Percentiles rank a stretch among this genome's conserved stretches.
Conservation (phyloP, 352 stramenopile genomes). For the Achlya hypogyna region DNA sequence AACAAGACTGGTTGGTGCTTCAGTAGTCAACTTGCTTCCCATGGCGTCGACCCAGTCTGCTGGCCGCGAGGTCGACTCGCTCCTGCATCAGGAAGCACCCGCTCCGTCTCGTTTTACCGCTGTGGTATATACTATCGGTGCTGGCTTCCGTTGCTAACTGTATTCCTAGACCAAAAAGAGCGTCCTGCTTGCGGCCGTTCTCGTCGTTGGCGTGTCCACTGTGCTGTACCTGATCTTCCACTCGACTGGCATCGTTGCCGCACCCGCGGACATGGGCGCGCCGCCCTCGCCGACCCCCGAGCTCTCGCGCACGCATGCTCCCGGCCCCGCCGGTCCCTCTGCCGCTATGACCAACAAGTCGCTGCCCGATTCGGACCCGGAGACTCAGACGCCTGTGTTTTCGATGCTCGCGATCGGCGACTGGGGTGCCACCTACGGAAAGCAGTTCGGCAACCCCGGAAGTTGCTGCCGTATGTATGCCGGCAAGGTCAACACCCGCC, state of each 20-base stretch:
- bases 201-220: not conserved
- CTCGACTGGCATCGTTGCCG: not conserved
- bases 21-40: slow-evolving; percentile 1
- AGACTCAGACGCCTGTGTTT: slow-evolving; percentile 21
- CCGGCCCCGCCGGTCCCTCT: not conserved
- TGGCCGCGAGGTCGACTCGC: slow-evolving; percentile 2
- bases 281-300: not conserved
- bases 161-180: slow-evolving; percentile 8
- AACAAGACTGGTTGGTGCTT: not conserved
- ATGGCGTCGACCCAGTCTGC: slow-evolving; percentile 1
- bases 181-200: not conserved
- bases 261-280: not conserved
- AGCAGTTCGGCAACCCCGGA: slow-evolving; percentile 25
- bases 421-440: slow-evolving; percentile 36
- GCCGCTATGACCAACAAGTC: not conserved
- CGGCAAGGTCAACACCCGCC: slow-evolving; percentile 14
- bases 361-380: not conserved
- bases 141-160: not conserved
- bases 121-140: not conserved
- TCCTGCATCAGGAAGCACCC: not conserved
- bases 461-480: slow-evolving; percentile 37
- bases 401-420: slow-evolving; percentile 49
- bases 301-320: not conserved
- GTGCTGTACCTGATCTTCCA: slow-evolving; percentile 8
- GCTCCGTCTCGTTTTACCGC: not conserved